Evolutionary conservation across 352 stramenopile genomes (phyloP), one percentile per base, ranked within the genome.

Genomic region (Phytophthora aleatoria): DNA sequence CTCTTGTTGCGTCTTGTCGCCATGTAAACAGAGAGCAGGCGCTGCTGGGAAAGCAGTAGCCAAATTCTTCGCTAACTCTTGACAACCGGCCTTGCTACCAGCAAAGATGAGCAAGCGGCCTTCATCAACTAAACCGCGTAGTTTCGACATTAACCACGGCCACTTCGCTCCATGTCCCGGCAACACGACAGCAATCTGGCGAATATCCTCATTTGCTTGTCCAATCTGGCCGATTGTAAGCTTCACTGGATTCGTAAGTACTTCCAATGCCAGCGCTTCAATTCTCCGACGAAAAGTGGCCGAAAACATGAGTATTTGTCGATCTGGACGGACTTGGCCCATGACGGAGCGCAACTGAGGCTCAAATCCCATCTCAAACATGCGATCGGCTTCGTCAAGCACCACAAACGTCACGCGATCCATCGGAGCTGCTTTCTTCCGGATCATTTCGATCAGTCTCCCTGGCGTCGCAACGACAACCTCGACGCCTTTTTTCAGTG

Each of bases 351-450:
- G 80, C 26, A 95, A 48, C 61, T 97, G 89, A 13, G 86, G 67
- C 60, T 94, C 87, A 63, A 96, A 96, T 0, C 88, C 88, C 86
- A 96, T 91, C 42, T 95, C 88, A 74, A 96, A 95, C 88, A 96
- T 96, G 20, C 88, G 85, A 52, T 96, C 88, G 2, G 88, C 88
- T 73, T 96, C 88, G 55, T 96, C 88, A 9, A 96, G 73, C 15
- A 96, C 88, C n/a, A 95, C 82, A 65, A 91, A 95, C 5, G 89
- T 95, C 38, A 95, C 85, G 2, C 87, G 83, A 7, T 59, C 73
- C 66, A 86, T 92, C 10, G 71, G 73, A 13, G 85, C 77, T 0
- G 71, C 74, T 20, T 87, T 86, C 55, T 94, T 94, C 26, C 81
- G 78, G 10, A 96, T 87, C 77, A 95, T 81, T 55, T 95, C 89